A percentile compares a stretch with the other conserved stretches of the same genome.
Conservation (phyloP, 768 basidiomycete species). For the Cyclocybe aegerita region DNA sequence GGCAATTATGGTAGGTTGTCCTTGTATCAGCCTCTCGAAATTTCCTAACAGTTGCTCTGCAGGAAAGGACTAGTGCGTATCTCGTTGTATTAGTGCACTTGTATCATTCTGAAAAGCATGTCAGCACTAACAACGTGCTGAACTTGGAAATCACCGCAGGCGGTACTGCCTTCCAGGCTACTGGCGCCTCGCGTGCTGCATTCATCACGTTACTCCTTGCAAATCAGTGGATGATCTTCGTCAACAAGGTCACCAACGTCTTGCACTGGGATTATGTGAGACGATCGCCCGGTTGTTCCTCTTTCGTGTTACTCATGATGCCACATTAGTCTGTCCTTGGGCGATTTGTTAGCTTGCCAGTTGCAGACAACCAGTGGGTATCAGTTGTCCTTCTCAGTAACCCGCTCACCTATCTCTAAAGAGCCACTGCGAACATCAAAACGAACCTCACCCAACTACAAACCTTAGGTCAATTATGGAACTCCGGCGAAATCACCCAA, state of each 20-base stretch:
- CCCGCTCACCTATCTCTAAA: slow-evolving; percentile 18
- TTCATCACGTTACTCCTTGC: slow-evolving; percentile 56
- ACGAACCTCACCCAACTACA: slow-evolving; percentile 51
- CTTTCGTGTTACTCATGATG: slow-evolving; percentile 2
- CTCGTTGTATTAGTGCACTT: neutral
- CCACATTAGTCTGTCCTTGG: slow-evolving; percentile 53
- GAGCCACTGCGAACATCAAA: slow-evolving; percentile 52
- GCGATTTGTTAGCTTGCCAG: slow-evolving; percentile 64
- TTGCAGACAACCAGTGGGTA: slow-evolving; percentile 39
- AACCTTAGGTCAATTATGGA: slow-evolving; percentile 49
- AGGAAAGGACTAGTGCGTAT: slow-evolving; percentile 42
- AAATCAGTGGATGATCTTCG: slow-evolving; percentile 67
- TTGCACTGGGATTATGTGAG: slow-evolving; percentile 72
- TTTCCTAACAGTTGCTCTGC: neutral
- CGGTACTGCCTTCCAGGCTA: slow-evolving; percentile 56
- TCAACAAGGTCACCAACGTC: slow-evolving; percentile 51
- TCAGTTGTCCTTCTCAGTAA: neutral
- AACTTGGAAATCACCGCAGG: slow-evolving; percentile 57
- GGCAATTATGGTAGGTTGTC: slow-evolving; percentile 58
- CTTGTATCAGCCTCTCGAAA: neutral
- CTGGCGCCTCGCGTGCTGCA: slow-evolving; percentile 35
- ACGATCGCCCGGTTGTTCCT: slow-evolving; percentile 5
- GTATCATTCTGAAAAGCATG: neutral
- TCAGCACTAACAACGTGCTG: slow-evolving; percentile 58
- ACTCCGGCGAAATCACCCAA: slow-evolving; percentile 33